Evolutionary conservation across 805 yeast genomes (phyloP).

Genomic region (Ascoidea rubescens): DNA sequence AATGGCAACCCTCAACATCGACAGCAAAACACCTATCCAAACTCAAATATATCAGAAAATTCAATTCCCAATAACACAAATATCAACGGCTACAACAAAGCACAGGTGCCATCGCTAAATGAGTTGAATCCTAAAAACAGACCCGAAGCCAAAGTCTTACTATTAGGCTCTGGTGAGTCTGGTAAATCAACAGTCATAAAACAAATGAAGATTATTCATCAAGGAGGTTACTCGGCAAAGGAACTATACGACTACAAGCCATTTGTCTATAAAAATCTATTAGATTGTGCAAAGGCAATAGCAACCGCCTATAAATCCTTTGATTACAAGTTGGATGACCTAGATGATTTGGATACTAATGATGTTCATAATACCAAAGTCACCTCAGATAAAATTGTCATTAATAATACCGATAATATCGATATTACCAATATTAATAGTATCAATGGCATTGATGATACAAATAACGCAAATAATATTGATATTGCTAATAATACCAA

Average conservation of each 20-base stretch:
- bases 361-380: conserved; percentile 13
- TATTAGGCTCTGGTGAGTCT: conserved; percentile 80
- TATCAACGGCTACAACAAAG: too few species aligned
- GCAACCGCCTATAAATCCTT: conserved; percentile 51
- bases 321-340: conserved; percentile 18
- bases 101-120: background rate
- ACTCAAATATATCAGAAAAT: background rate
- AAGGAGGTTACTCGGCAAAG: conserved; percentile 53
- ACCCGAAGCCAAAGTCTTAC: conserved; percentile 55
- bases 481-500: background rate
- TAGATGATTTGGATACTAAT: conserved; percentile 17
- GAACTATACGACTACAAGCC: conserved; percentile 68
- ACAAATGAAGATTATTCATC: conserved; percentile 70
- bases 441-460: conserved; percentile 1
- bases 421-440: background rate
- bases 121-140: conserved; percentile 12
- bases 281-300: conserved; percentile 63
- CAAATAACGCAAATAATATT: background rate
- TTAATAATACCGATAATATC: background rate
- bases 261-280: conserved; percentile 61
- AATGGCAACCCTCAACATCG: too few species aligned
- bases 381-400: conserved; percentile 2
- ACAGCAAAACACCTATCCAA: background rate
- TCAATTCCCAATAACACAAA: background rate
- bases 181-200: conserved; percentile 74